These are phyloP conservation scores for Pistacia integerrima DNA, from an alignment of 345 rosid genomes.

Conservation along the genomic window DNA sequence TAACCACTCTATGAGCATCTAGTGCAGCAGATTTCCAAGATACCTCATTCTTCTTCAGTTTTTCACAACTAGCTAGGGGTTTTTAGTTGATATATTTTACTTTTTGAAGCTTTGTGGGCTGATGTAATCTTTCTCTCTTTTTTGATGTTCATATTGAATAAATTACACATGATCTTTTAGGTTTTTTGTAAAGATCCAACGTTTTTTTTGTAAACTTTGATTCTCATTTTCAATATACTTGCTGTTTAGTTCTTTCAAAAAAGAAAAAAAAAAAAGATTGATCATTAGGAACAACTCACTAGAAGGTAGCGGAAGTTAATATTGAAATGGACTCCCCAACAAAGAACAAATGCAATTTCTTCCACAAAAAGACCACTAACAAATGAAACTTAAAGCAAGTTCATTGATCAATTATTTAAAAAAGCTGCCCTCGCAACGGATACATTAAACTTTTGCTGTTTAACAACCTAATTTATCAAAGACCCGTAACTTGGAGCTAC, in stretches of 20 bases:
- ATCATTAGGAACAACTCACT: neutral
- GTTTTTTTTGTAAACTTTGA: no score
- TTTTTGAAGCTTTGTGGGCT: no score
- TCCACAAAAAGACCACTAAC: neutral
- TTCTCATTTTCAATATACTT: neutral
- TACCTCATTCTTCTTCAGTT: no score
- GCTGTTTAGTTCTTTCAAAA: neutral
- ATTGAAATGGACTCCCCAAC: neutral
- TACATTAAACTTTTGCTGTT: no score
- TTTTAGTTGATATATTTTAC: no score
- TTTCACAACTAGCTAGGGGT: no score
- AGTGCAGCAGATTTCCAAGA: no score
- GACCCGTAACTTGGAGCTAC: neutral
- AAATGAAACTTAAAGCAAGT: neutral
- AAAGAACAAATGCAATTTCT: neutral
- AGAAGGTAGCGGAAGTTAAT: neutral
- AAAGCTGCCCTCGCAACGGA: neutral
- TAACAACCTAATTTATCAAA: neutral
- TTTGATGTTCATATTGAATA: no score
- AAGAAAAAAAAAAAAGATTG: neutral
- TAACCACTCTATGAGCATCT: no score
- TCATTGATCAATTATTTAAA: neutral
- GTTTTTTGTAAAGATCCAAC: no score
- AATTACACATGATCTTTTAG: no score
- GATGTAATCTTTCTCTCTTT: no score